phyloP scores from a whole-genome alignment of 83 land plant genomes.

The Isoetes engelmannii region DNA sequence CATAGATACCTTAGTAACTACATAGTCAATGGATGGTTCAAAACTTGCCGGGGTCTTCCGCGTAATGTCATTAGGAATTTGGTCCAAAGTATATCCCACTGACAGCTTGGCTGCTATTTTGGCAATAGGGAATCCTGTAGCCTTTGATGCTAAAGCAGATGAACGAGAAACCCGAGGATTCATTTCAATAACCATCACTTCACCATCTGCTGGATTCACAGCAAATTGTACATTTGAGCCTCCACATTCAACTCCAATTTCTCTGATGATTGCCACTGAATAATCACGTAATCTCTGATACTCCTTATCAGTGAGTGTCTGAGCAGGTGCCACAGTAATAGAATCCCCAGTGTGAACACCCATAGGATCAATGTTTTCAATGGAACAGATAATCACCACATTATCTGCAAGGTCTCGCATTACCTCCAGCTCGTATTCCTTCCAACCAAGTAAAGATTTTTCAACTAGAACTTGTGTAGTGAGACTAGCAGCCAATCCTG shows the following conservation, averaged over 20 bases:
- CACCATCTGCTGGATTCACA: constrained; percentile 92
- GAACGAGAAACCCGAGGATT: constrained; percentile 96
- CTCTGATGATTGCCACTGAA: constrained; percentile 83
- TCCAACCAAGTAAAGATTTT: constrained; percentile 97
- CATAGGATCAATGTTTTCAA: constrained; percentile 98
- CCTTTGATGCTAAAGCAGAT: constrained; percentile 96
- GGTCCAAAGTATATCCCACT: constrained; percentile 91
- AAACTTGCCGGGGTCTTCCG: constrained; percentile 98
- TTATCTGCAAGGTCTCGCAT: constrained; percentile 99
- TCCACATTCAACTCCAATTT: constrained; percentile 99
- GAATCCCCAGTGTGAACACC: constrained; percentile 99
- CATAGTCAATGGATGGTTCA: constrained; percentile 99
- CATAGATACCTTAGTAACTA: constrained; percentile 81
- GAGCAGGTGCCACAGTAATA: constrained; percentile 97
- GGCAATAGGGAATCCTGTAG: constrained; percentile 98
- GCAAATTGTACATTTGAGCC: constrained; percentile 99
- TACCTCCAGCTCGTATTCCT: constrained; percentile 97
- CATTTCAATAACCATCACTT: constrained; percentile 99
- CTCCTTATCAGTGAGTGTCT: constrained; percentile 97
- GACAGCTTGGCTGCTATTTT: constrained; percentile 99
- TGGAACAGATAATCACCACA: constrained; percentile 96
- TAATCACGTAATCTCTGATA: constrained; percentile 91
- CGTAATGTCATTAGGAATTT: constrained; percentile 97
- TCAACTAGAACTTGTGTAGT: constrained; percentile 78
- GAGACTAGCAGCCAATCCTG: constrained; percentile 85